Conservation (phyloP, 345 rosid genomes). For the Moricandia arvensis region DNA sequence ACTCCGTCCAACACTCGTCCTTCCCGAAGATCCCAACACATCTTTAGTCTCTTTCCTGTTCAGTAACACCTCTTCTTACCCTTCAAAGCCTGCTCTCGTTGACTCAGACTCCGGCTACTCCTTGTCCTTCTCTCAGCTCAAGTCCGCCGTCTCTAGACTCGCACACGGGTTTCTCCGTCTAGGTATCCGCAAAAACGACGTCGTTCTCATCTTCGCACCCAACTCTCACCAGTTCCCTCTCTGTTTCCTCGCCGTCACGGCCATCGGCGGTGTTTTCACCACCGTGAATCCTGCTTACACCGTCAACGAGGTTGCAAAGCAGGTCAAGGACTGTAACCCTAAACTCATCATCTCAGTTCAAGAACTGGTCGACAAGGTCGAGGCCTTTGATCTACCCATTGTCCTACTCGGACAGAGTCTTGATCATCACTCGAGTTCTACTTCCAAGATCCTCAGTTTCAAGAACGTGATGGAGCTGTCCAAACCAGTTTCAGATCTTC, state of each 20-base stretch:
- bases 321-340: slow-evolving; percentile 66
- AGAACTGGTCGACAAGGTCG: slow-evolving; percentile 58
- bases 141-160: slow-evolving; percentile 56
- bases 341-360: slow-evolving; percentile 60
- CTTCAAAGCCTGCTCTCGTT: slow-evolving; percentile 60
- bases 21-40: slow-evolving; percentile 63
- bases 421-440: slow-evolving; percentile 13
- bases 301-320: slow-evolving; percentile 58
- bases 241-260: slow-evolving; percentile 64
- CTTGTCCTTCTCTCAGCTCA: slow-evolving; percentile 57
- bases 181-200: slow-evolving; percentile 67
- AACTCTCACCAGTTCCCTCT: slow-evolving; percentile 72
- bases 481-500: slow-evolving; percentile 46
- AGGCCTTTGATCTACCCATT: slow-evolving; percentile 53
- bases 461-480: slow-evolving; percentile 50
- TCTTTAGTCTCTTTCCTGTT: slow-evolving; percentile 63
- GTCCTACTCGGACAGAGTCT: slow-evolving; percentile 49
- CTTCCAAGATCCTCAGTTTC: slow-evolving; percentile 39
- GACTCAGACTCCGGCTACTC: slow-evolving; percentile 61
- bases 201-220: slow-evolving; percentile 68
- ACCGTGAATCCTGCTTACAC: slow-evolving; percentile 83
- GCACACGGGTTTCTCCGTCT: slow-evolving; percentile 64
- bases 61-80: slow-evolving; percentile 52
- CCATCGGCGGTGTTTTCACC: slow-evolving; percentile 72
- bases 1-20: slow-evolving; percentile 50